Percentiles rank a stretch among this genome's conserved stretches.
These are phyloP conservation scores for Physaria fendleri DNA, from an alignment of 345 rosid genomes.

Conservation along the genomic window DNA sequence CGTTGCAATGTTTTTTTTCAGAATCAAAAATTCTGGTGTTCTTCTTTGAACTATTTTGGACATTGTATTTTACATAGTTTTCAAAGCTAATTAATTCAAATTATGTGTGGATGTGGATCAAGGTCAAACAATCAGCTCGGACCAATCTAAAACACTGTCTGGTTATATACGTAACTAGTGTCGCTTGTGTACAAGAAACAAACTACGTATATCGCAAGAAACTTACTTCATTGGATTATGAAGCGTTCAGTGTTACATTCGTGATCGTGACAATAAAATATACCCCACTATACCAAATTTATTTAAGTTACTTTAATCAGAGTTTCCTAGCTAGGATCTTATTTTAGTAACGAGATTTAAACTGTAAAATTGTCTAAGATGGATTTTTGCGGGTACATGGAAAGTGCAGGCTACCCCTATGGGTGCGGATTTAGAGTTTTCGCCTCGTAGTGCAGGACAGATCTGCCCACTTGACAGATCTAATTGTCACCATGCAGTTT, in stretches of 20 bases:
- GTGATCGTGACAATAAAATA: background rate
- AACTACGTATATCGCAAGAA: background rate
- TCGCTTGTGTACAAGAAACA: constrained; percentile 16
- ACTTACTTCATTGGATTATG: constrained; percentile 1
- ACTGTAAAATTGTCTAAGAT: too few species aligned
- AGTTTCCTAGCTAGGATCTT: background rate
- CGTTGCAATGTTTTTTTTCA: background rate
- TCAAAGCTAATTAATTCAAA: background rate
- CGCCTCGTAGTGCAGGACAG: too few species aligned
- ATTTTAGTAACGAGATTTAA: background rate
- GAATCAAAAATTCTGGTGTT: background rate
- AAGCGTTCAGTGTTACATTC: background rate
- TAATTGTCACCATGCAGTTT: too few species aligned
- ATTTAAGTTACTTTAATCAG: background rate
- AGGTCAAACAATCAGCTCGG: background rate
- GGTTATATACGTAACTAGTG: constrained; percentile 5
- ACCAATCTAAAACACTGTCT: constrained; percentile 4
- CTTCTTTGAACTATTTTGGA: background rate
- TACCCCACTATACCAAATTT: background rate
- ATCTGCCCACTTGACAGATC: too few species aligned
- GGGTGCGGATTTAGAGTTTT: too few species aligned
- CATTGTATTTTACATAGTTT: background rate
- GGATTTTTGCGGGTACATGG: too few species aligned
- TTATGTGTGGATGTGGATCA: background rate
- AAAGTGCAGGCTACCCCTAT: too few species aligned